phyloP scores from a whole-genome alignment of 306 rosid genomes.

The Glycine soja region DNA sequence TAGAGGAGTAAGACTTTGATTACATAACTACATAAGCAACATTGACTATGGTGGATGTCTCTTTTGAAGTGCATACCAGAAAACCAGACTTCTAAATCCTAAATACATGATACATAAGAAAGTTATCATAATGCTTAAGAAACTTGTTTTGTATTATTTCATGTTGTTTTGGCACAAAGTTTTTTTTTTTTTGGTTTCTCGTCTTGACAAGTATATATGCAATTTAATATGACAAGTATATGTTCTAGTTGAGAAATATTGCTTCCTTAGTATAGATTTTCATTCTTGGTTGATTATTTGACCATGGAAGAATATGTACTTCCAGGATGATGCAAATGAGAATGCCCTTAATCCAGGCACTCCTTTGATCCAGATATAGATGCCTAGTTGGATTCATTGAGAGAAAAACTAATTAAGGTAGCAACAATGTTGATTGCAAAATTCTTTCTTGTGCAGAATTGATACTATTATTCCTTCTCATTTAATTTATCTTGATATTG shows the following conservation, averaged over 20 bases:
- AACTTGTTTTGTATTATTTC: background rate
- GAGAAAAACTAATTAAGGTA: too few relatives aligned
- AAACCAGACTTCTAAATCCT: background rate
- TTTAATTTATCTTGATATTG: too few relatives aligned
- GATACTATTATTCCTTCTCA: too few relatives aligned
- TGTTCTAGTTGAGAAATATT: conserved; percentile 11
- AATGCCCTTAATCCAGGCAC: conserved; percentile 46
- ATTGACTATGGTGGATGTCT: background rate
- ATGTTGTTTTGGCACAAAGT: background rate
- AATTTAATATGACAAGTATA: background rate
- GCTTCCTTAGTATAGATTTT: background rate
- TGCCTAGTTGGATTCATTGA: too few relatives aligned
- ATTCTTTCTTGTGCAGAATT: too few relatives aligned
- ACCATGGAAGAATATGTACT: background rate
- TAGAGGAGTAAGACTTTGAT: background rate
- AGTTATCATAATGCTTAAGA: background rate
- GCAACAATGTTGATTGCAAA: too few relatives aligned
- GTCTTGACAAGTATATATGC: background rate
- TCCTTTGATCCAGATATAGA: conserved; percentile 60
- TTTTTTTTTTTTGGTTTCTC: background rate
- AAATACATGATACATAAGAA: background rate
- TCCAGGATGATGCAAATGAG: conserved; percentile 62
- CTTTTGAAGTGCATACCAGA: background rate
- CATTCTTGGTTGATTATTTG: background rate
- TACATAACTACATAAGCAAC: background rate